These are phyloP conservation scores for Nicotiana knightiana DNA, from an alignment of 257 asterid genomes.

Conservation along the genomic window DNA sequence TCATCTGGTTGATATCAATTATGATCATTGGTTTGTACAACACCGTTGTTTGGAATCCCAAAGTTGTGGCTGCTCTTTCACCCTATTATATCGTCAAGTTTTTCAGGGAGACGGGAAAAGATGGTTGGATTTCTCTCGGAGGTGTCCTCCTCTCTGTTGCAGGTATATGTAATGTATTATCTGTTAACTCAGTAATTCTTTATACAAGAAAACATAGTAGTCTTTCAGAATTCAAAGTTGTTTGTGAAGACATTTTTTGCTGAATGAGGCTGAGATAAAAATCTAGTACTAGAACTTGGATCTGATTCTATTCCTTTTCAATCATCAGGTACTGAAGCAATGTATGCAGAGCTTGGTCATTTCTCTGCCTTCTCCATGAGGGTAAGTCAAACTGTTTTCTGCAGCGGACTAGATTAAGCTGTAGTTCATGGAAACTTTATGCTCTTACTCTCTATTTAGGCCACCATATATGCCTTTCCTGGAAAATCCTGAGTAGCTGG, in stretches of 20 bases:
- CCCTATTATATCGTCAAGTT: constrained; percentile 30
- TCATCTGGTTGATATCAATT: constrained; percentile 34
- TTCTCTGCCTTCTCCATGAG: constrained; percentile 12
- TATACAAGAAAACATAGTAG: not conserved
- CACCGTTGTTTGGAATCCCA: constrained; percentile 27
- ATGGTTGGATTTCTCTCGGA: constrained; percentile 38
- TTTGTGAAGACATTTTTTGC: not conserved
- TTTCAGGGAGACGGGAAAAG: constrained; percentile 22
- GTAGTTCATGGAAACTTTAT: not conserved
- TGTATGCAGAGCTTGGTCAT: constrained; percentile 16
- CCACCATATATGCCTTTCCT: not conserved
- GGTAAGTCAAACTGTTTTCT: not conserved
- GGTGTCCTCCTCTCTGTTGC: constrained; percentile 40
- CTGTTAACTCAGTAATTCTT: not conserved
- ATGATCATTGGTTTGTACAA: constrained; percentile 32
- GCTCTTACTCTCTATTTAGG: not conserved
- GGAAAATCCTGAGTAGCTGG: not conserved
- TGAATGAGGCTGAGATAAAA: not conserved
- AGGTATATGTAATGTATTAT: constrained; percentile 17
- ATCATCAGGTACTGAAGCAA: constrained; percentile 7
- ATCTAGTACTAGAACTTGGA: not conserved
- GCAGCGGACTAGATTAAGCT: not conserved
- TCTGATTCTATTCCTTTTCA: not conserved
- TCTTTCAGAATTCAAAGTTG: not conserved
- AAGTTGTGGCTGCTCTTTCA: constrained; percentile 28